Evolutionary conservation across 805 yeast species (phyloP).

Genomic region (Jamesozyma gamospora): DNA sequence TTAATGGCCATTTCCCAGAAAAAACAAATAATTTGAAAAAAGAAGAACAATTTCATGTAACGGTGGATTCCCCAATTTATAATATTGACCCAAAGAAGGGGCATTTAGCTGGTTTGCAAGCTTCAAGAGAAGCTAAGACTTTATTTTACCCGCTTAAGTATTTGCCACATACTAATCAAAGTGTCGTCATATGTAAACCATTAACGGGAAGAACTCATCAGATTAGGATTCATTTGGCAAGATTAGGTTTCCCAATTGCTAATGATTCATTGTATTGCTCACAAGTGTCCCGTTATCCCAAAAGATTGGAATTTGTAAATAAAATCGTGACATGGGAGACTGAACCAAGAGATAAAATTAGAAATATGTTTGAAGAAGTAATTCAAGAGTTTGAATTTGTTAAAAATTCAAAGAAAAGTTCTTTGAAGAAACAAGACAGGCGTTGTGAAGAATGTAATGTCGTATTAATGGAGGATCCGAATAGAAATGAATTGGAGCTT

Average conservation of each 20-base stretch:
- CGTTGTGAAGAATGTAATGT: constrained; percentile 22
- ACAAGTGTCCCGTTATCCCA: constrained; percentile 14
- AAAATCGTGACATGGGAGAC: constrained; percentile 13
- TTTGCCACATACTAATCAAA: constrained; percentile 39
- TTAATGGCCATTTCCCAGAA: constrained; percentile 83
- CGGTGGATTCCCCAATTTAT: constrained; percentile 37
- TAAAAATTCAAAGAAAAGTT: constrained; percentile 18
- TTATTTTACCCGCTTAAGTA: constrained; percentile 52
- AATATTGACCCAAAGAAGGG: constrained; percentile 65
- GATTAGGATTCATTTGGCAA: constrained; percentile 84
- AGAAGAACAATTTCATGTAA: constrained; percentile 4
- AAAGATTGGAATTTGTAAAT: constrained; percentile 17
- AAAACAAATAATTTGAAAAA: not conserved
- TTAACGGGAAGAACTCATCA: constrained; percentile 95
- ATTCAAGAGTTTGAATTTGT: constrained; percentile 27
- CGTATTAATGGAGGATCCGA: constrained; percentile 17
- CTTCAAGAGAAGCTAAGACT: constrained; percentile 58
- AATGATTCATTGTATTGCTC: constrained; percentile 67
- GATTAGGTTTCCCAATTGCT: constrained; percentile 74
- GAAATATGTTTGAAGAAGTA: constrained; percentile 11
- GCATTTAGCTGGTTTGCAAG: constrained; percentile 38
- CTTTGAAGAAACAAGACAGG: constrained; percentile 3
- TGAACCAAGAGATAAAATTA: constrained; percentile 5
- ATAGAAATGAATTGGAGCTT: constrained; percentile 20
- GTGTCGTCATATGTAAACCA: constrained; percentile 72